phyloP scores from a whole-genome alignment of 225 moss, liverwort and hornwort genomes.

The Climacium dendroides region DNA sequence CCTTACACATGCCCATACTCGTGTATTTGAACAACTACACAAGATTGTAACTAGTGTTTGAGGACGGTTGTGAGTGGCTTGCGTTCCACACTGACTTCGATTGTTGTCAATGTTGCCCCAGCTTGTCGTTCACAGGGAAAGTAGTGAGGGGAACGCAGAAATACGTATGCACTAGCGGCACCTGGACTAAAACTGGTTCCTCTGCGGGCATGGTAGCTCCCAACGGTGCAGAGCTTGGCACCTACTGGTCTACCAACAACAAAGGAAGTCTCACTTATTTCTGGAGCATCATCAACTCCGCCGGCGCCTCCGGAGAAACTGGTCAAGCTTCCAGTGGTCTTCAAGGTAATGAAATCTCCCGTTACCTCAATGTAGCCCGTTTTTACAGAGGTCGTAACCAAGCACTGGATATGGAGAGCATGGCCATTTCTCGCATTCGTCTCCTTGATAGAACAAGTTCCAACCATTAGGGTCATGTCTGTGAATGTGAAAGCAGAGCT shows the following conservation, averaged over 20 bases:
- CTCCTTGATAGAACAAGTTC: not conserved
- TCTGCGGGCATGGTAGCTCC: not conserved
- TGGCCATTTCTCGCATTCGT: not conserved
- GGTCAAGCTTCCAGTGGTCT: not conserved
- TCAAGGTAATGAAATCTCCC: not conserved
- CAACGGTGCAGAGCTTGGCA: not conserved
- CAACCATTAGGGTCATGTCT: not conserved
- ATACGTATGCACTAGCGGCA: not conserved
- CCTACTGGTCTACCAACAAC: not conserved
- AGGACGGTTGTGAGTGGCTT: not conserved
- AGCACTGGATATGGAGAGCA: not conserved
- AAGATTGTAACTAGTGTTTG: not conserved
- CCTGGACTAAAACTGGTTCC: constrained; percentile 11
- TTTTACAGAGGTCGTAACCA: not conserved
- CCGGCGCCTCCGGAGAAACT: not conserved
- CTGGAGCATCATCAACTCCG: constrained; percentile 8
- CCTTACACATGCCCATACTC: not conserved
- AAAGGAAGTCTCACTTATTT: not conserved
- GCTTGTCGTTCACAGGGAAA: constrained; percentile 6
- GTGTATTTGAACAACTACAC: no score
- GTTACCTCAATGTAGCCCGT: no score
- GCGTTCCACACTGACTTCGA: not conserved
- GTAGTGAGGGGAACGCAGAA: not conserved
- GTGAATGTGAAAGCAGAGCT: not conserved
- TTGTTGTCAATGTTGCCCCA: not conserved